A percentile compares a stretch with the other conserved stretches of the same genome.
Conservation (phyloP, 305 asterid species). For the Withania somnifera region DNA sequence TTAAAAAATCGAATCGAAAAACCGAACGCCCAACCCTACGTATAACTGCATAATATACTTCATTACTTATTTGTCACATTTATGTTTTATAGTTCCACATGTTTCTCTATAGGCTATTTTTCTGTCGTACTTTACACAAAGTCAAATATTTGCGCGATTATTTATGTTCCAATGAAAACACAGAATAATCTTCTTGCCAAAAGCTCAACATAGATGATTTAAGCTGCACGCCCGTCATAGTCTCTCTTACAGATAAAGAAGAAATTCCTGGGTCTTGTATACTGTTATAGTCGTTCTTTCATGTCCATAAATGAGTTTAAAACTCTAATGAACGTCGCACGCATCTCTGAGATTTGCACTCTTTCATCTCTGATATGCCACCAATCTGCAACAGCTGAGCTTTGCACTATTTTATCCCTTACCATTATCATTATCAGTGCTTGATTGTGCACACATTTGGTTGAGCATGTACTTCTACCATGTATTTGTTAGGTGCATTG, state of each 20-base stretch:
- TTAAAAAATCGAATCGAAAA: no score
- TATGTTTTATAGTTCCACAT: neutral
- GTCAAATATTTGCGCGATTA: neutral
- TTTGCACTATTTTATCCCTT: neutral
- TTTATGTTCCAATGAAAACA: neutral
- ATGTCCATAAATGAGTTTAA: neutral
- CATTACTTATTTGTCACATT: neutral
- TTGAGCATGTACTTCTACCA: neutral
- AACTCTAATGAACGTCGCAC: neutral
- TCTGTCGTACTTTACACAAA: neutral
- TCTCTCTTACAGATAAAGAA: neutral
- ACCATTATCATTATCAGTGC: neutral
- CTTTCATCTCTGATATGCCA: neutral
- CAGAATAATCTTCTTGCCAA: neutral
- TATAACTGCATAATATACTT: no score
- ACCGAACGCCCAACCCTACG: no score
- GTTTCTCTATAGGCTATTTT: neutral
- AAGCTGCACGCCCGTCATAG: neutral
- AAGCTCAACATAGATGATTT: neutral
- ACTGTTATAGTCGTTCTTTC: neutral
- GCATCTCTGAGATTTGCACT: neutral
- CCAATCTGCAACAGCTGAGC: neutral
- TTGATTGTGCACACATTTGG: neutral
- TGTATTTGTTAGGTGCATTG: neutral
- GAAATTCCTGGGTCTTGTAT: neutral